phyloP scores from a whole-genome alignment of 495 filamentous ascomycete species.

The Staphylotrichum tortipilum region DNA sequence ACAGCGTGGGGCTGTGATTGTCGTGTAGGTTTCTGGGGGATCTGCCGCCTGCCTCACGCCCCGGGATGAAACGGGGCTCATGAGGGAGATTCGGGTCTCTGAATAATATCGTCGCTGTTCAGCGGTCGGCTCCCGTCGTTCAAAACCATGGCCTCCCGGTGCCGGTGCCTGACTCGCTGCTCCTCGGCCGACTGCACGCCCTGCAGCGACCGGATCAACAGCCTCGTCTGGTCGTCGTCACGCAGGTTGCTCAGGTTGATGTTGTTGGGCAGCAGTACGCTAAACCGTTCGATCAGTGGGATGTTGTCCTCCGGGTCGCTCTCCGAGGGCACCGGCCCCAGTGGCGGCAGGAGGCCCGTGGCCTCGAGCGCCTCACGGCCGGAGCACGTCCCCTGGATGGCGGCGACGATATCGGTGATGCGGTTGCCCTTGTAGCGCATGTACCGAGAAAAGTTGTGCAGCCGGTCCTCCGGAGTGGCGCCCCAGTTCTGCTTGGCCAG shows the following conservation, averaged over 20 bases:
- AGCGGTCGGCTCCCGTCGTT: conserved; percentile 51
- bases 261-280: conserved; percentile 26
- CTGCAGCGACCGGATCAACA: conserved; percentile 34
- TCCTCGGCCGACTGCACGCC: conserved; percentile 37
- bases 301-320: conserved; percentile 8
- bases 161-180: conserved; percentile 43
- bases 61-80: conserved; percentile 4
- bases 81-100: conserved; percentile 26
- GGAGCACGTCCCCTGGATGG: conserved; percentile 25
- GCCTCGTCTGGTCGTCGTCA: conserved; percentile 17
- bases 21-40: too few relatives aligned
- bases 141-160: conserved; percentile 57
- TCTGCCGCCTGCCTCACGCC: too few relatives aligned
- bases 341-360: conserved; percentile 29
- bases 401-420: conserved; percentile 36
- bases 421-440: conserved; percentile 34
- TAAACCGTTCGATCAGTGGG: conserved; percentile 16
- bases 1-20: too few relatives aligned
- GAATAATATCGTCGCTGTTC: conserved; percentile 50
- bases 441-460: conserved; percentile 38
- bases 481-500: conserved; percentile 50
- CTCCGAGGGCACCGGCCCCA: conserved; percentile 11
- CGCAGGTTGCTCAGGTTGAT: conserved; percentile 27
- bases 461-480: conserved; percentile 31
- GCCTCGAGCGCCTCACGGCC: conserved; percentile 36